A percentile compares a stretch with the other conserved stretches of the same genome.
Evolutionary conservation across 2,329 filamentous ascomycete species (phyloP).

Genomic region (Colletotrichum sp.): DNA sequence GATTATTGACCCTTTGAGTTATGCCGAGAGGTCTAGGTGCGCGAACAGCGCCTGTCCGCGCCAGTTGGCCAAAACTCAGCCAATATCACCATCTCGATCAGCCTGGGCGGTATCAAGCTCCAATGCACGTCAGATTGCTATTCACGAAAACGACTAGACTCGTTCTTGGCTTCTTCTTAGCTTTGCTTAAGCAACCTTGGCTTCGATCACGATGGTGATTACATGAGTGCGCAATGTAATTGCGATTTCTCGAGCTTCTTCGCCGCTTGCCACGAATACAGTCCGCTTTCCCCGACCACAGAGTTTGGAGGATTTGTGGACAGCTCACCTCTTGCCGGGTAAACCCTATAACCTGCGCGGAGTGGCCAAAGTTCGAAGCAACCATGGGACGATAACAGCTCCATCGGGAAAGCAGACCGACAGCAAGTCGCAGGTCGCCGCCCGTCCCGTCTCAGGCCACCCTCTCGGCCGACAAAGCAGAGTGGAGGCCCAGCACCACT

Average conservation of each 20-base stretch:
- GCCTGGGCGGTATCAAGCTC: not conserved
- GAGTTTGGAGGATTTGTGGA: not conserved
- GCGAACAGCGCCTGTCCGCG: not conserved
- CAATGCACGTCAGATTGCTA: not conserved
- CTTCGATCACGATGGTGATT: not conserved
- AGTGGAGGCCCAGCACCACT: not conserved
- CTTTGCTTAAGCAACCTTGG: not conserved
- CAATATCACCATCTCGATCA: not conserved
- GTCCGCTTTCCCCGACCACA: not conserved
- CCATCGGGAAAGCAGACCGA: conserved; percentile 1
- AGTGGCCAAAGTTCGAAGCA: not conserved
- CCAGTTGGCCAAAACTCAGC: not conserved
- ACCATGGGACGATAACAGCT: not conserved
- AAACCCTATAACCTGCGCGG: not conserved
- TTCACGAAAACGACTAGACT: not conserved
- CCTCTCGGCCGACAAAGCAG: not conserved
- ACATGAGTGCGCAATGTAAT: not conserved
- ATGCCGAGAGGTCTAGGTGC: not conserved
- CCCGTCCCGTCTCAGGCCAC: not conserved
- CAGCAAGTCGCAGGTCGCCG: not conserved
- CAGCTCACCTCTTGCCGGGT: not conserved
- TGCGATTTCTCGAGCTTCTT: not conserved
- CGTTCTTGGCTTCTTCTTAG: not conserved
- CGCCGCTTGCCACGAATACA: not conserved
- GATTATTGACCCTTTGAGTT: not conserved